phyloP scores from a whole-genome alignment of 2,329 filamentous ascomycete genomes.

The Colletotrichum tanaceti region DNA sequence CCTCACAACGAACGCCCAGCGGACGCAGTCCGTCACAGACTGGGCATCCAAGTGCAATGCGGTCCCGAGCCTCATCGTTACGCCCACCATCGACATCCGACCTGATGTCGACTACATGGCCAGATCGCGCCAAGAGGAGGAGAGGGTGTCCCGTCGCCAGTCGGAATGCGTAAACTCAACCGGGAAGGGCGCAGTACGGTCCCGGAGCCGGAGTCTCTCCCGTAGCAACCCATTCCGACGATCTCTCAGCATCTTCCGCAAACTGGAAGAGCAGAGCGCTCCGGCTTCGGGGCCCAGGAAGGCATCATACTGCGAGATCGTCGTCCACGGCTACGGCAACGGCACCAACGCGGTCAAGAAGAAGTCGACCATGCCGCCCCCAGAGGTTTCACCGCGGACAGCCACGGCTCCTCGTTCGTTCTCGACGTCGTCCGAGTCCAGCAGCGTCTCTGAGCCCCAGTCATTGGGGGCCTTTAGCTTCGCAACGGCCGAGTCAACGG shows the following conservation, averaged over 20 bases:
- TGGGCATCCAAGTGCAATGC: constrained; percentile 24
- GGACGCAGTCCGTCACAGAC: constrained; percentile 38
- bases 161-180: constrained; percentile 25
- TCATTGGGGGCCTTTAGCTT: constrained; percentile 47
- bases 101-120: constrained; percentile 69
- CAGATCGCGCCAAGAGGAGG: constrained; percentile 49
- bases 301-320: constrained; percentile 61
- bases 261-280: constrained; percentile 21
- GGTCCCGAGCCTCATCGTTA: constrained; percentile 11
- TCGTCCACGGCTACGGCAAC: constrained; percentile 66
- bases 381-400: constrained; percentile 3
- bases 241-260: constrained; percentile 50
- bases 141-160: constrained; percentile 41
- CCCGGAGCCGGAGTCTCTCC: constrained; percentile 44
- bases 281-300: constrained; percentile 21
- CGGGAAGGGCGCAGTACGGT: constrained; percentile 41
- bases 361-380: constrained; percentile 17
- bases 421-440: constrained; percentile 43
- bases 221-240: constrained; percentile 48
- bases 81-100: constrained; percentile 55
- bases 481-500: constrained; percentile 45
- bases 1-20: constrained; percentile 37
- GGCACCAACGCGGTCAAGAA: constrained; percentile 57
- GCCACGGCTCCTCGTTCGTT: constrained; percentile 31
- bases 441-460: constrained; percentile 42